Conservation (phyloP, 1,284 basidiomycete genomes). For the Bondarzewia mesenterica region DNA sequence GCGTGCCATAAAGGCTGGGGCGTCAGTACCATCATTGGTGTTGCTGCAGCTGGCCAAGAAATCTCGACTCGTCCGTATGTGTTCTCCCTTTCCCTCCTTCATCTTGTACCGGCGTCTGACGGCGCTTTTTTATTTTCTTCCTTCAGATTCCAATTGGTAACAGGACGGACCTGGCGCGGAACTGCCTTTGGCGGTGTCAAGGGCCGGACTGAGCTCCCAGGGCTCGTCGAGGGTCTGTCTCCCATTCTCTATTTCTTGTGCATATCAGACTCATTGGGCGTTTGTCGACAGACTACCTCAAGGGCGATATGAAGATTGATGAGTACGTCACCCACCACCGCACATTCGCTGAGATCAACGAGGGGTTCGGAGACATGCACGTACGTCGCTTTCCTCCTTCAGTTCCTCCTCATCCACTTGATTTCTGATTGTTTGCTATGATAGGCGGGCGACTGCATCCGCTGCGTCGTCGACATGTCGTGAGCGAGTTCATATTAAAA, state of each 20-base stretch:
- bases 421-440: not conserved
- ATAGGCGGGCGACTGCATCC: slow-evolving; percentile 84
- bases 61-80: slow-evolving; percentile 92
- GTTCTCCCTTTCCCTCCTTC: not conserved
- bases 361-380: slow-evolving; percentile 94
- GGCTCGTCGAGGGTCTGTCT: slow-evolving; percentile 71
- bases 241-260: not conserved
- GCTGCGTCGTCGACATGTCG: slow-evolving; percentile 83
- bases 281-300: slow-evolving; percentile 52
- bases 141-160: slow-evolving; percentile 73
- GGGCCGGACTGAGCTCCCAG: slow-evolving; percentile 90
- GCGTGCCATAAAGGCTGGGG: slow-evolving; percentile 99
- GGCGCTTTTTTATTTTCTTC: slow-evolving; percentile 4
- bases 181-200: slow-evolving; percentile 97
- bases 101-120: not conserved
- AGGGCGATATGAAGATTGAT: slow-evolving; percentile 74
- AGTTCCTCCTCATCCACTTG: not conserved
- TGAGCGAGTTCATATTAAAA: slow-evolving; percentile 10
- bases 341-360: slow-evolving; percentile 74
- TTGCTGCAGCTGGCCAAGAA: slow-evolving; percentile 95
- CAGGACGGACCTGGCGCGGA: slow-evolving; percentile 94
- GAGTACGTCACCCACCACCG: slow-evolving; percentile 85
- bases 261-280: not conserved
- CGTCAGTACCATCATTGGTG: slow-evolving; percentile 90
- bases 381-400: slow-evolving; percentile 37